These are phyloP conservation scores for Penicillium coffeae DNA, from an alignment of 495 filamentous ascomycete genomes.

Conservation along the genomic window DNA sequence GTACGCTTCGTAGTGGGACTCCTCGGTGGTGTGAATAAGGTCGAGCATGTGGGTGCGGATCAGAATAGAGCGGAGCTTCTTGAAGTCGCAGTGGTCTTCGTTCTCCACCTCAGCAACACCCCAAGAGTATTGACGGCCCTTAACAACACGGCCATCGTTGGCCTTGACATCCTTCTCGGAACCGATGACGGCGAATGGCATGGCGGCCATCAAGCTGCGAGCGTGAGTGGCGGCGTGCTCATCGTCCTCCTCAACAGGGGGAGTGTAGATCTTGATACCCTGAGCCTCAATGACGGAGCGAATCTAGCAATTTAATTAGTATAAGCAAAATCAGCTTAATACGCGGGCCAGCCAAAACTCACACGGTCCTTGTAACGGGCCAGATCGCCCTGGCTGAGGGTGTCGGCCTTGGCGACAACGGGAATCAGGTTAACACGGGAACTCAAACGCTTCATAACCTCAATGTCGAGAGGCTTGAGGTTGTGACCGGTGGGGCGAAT, in stretches of 20 bases:
- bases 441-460: conserved; percentile 98
- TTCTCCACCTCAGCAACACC: conserved; percentile 99
- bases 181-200: conserved; percentile 98
- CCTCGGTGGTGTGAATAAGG: conserved; percentile 98
- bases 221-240: conserved; percentile 93
- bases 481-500: conserved; percentile 98
- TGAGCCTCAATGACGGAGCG: conserved; percentile 94
- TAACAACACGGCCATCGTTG: conserved; percentile 88
- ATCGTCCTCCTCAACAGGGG: conserved; percentile 95
- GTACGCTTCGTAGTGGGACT: conserved; percentile 98
- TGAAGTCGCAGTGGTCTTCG: conserved; percentile 99
- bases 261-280: conserved; percentile 98
- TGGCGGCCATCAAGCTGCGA: conserved; percentile 86
- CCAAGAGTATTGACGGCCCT: conserved; percentile 98
- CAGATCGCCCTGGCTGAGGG: conserved; percentile 86
- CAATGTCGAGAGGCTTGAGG: conserved; percentile 96
- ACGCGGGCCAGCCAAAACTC: conserved; percentile 23
- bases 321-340: too few species aligned
- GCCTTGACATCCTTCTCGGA: conserved; percentile 99
- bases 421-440: conserved; percentile 97
- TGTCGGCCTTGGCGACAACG: conserved; percentile 97
- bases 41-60: conserved; percentile 99
- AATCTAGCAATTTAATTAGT: conserved; percentile 54
- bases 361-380: conserved; percentile 92
- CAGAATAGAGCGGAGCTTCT: conserved; percentile 97